Base-by-base conservation (phyloP, 202 grass and related monocot genomes). In the Zoysia matrella region DNA sequence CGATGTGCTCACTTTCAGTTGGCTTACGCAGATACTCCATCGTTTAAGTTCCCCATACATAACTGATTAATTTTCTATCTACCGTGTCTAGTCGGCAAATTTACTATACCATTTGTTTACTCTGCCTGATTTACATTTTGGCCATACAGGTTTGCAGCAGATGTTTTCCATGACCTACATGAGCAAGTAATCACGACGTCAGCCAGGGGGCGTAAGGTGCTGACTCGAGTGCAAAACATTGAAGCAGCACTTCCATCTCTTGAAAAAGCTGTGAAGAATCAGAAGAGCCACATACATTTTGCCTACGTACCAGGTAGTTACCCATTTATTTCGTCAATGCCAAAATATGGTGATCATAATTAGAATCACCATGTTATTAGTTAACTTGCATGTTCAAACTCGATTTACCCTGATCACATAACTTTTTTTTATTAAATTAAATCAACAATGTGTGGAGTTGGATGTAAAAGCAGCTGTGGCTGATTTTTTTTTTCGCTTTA, bases 111-210 rank as follows among this genome's bases (percentile, higher is more conserved):
- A 36, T 36, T 36, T 40, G 8, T 39, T 84, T 39, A 43, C 66
- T 48, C 60, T 55, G 54, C 79, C 75, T 89, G 67, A 91, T 48
- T 75, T 30, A 64, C 78, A 44, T 30, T 89, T 85, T 83, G 71
- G 52, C 82, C 49, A 18, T 55, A 52, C 73, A 99, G 93, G 87
- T 99, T 96, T 89, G 96, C 96, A 1, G 91, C 96, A 57, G 93
- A 96, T 89, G 84, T 99, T 91, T 99, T 99, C 74, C 91, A 96
- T 66, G 96, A 96, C 73, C 76, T 99, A 58, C 93, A 99, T 57
- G 96, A 99, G 82, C 89, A 96, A 90, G 78, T 94, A 65, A 94
- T 92, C 81, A 70, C 80, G 46, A 94, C 93, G 76, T 85, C 93
- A 71, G 83, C 85, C 63, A 94, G 96, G 80, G 91, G 93, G 10